phyloP scores from a whole-genome alignment of 78 protist genomes.

The Dictyostelium citrinum region DNA sequence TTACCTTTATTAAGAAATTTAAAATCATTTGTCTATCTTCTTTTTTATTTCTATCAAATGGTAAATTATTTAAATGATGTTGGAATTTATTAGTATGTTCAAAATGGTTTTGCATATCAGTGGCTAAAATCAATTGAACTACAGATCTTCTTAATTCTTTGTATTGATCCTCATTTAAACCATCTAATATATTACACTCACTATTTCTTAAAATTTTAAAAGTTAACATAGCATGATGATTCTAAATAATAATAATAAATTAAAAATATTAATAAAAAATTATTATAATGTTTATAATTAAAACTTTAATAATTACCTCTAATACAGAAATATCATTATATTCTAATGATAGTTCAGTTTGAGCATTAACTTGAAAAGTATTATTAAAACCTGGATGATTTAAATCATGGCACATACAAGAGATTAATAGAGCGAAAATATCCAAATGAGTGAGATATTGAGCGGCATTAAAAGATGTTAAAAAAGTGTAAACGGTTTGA shows the following conservation, averaged over 20 bases:
- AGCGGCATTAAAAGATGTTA: constrained; percentile 48
- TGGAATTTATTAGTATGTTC: constrained; percentile 65
- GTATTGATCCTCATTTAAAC: constrained; percentile 69
- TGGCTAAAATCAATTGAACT: constrained; percentile 63
- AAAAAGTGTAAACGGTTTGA: constrained; percentile 66
- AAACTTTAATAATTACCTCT: constrained; percentile 75
- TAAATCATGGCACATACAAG: constrained; percentile 90
- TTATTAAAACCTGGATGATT: constrained; percentile 94
- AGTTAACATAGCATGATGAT: constrained; percentile 89
- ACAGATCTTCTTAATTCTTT: constrained; percentile 80
- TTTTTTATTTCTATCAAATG: constrained; percentile 71
- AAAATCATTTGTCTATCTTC: constrained; percentile 75
- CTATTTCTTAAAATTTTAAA: constrained; percentile 83
- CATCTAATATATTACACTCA: constrained; percentile 81
- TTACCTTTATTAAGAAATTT: constrained; percentile 60
- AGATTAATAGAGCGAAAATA: constrained; percentile 76
- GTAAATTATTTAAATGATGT: constrained; percentile 61
- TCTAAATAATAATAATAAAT: constrained; percentile 27
- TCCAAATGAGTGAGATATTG: constrained; percentile 79
- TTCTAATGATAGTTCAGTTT: constrained; percentile 78
- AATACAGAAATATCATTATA: constrained; percentile 89
- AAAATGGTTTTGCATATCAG: constrained; percentile 75
- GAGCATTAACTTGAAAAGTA: constrained; percentile 81
- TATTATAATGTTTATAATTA: no score
- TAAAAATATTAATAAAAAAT: background rate